Conservation (phyloP, 345 rosid species). For the Camelina laxa region DNA sequence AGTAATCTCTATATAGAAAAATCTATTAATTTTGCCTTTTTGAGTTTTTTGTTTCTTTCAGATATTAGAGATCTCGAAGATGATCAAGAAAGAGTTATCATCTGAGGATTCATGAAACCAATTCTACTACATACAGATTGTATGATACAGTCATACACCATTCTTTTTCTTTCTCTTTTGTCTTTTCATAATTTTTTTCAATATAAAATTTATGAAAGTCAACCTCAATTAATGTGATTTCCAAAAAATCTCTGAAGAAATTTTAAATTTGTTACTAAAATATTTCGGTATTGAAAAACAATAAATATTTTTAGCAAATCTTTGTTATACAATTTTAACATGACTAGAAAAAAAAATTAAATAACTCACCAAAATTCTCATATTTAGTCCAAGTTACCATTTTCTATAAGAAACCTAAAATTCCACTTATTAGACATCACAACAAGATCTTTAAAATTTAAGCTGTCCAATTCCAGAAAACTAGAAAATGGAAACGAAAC, state of each 20-base stretch:
- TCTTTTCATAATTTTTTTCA: neutral
- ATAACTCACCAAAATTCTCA: neutral
- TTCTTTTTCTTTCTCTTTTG: neutral
- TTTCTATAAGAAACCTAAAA: conserved; percentile 13
- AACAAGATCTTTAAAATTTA: neutral
- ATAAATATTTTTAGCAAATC: neutral
- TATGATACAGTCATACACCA: neutral
- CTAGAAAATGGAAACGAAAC: conserved; percentile 19
- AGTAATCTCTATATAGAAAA: conserved; percentile 1
- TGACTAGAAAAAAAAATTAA: neutral
- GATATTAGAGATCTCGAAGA: conserved; percentile 58
- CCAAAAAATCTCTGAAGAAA: neutral
- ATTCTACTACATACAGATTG: too few relatives aligned
- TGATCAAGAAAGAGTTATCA: conserved; percentile 60
- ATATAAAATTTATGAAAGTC: conserved; percentile 7
- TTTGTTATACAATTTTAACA: neutral
- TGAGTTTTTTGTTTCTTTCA: conserved; percentile 18
- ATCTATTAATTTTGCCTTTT: neutral
- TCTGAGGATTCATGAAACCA: conserved; percentile 6
- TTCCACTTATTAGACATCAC: neutral
- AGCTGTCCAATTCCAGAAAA: neutral
- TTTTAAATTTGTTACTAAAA: neutral
- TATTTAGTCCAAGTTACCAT: neutral
- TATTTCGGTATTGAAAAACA: neutral
- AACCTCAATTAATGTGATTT: neutral